Conservation (phyloP, 371 early-diverging fungal genomes). For the Rhizopus sp. region DNA sequence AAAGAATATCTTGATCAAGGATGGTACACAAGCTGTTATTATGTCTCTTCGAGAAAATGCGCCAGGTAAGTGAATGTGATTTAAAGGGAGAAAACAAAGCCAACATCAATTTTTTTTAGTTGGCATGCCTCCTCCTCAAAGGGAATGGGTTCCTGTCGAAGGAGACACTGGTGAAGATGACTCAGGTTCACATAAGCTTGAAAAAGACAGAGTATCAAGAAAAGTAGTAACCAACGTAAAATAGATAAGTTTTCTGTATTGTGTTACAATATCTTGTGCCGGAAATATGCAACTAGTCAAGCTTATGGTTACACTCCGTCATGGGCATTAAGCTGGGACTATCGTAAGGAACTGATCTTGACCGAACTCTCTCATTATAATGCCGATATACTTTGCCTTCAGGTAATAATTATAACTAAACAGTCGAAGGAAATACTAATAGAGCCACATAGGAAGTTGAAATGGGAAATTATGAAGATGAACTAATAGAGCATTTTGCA, state of each 20-base stretch:
- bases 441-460: constrained; percentile 71
- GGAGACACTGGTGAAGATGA: constrained; percentile 31
- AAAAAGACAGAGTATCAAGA: constrained; percentile 4
- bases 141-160: constrained; percentile 89
- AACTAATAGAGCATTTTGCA: constrained; percentile 74
- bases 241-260: constrained; percentile 83
- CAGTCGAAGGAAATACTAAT: too few species aligned
- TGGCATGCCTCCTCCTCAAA: constrained; percentile 83
- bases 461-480: constrained; percentile 82
- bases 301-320: constrained; percentile 96
- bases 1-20: constrained; percentile 78
- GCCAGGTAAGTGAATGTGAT: constrained; percentile 57
- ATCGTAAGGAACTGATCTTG: constrained; percentile 90
- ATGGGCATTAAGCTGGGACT: constrained; percentile 96
- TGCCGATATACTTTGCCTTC: constrained; percentile 96
- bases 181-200: constrained; percentile 23
- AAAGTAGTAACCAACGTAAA: background rate
- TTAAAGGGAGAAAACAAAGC: background rate
- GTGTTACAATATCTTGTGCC: constrained; percentile 95
- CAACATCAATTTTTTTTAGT: constrained; percentile 43
- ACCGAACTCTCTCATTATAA: constrained; percentile 87
- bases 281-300: constrained; percentile 88
- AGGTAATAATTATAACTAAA: constrained; percentile 36
- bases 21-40: constrained; percentile 87
- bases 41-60: constrained; percentile 91